phyloP scores from a whole-genome alignment of 2,329 filamentous ascomycete genomes.

The Penicillium sp. region DNA sequence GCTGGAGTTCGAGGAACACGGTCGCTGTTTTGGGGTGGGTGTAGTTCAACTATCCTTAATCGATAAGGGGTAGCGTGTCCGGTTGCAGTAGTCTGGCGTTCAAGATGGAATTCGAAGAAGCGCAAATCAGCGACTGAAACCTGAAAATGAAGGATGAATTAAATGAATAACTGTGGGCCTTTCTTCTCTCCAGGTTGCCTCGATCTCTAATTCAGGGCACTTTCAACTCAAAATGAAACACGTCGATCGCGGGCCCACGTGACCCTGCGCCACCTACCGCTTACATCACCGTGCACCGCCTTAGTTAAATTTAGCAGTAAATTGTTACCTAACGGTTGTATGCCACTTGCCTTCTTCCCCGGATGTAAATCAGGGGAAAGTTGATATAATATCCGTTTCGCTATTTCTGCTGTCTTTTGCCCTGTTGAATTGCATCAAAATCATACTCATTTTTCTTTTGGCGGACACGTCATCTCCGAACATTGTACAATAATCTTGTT shows the following conservation, averaged over 20 bases:
- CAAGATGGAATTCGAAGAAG: neutral
- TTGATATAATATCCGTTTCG: neutral
- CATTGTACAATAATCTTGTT: conserved; percentile 19
- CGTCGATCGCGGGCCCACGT: conserved; percentile 19
- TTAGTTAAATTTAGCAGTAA: conserved; percentile 2
- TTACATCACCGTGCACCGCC: conserved; percentile 15
- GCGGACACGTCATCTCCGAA: conserved; percentile 18
- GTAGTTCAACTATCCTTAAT: conserved; percentile 22
- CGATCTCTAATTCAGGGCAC: neutral
- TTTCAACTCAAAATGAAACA: conserved; percentile 15
- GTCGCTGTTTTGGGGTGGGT: neutral
- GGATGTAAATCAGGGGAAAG: neutral
- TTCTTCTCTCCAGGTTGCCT: neutral
- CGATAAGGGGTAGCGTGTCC: conserved; percentile 37
- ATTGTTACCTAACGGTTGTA: neutral
- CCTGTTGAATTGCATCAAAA: neutral
- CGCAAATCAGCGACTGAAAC: neutral
- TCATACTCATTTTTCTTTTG: neutral
- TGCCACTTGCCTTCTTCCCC: conserved; percentile 6
- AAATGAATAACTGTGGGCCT: neutral
- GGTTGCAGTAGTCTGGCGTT: conserved; percentile 14
- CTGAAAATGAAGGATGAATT: neutral
- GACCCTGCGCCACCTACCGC: conserved; percentile 14
- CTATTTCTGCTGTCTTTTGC: neutral
- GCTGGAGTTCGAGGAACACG: conserved; percentile 9